phyloP scores from a whole-genome alignment of 371 early-diverging fungal genomes.

The Mortierella sp. region DNA sequence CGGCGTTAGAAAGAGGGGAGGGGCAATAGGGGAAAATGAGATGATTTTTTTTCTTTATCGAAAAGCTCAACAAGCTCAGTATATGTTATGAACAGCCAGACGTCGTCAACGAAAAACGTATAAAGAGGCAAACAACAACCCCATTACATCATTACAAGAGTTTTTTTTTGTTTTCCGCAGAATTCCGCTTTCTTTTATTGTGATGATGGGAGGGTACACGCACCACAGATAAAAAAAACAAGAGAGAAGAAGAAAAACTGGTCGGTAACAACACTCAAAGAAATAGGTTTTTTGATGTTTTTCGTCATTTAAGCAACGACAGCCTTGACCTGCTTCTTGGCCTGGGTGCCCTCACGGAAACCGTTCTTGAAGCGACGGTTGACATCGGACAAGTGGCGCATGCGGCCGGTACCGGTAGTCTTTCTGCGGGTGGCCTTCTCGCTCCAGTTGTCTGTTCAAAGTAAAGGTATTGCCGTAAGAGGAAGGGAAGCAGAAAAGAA shows the following conservation, averaged over 20 bases:
- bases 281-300: slow-evolving; percentile 13
- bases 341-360: slow-evolving; percentile 91
- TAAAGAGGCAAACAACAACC: not conserved
- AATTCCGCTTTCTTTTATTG: slow-evolving; percentile 6
- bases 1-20: not conserved
- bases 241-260: not conserved
- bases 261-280: slow-evolving; percentile 5
- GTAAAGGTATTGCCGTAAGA: not conserved
- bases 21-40: not conserved
- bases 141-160: not conserved
- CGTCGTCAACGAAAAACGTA: not conserved
- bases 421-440: slow-evolving; percentile 98
- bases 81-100: not conserved
- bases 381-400: slow-evolving; percentile 96
- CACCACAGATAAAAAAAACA: slow-evolving; percentile 2
- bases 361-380: slow-evolving; percentile 97
- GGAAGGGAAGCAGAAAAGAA: not conserved
- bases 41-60: not conserved
- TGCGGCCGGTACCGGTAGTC: slow-evolving; percentile 99
- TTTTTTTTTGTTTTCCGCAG: not conserved
- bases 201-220: not conserved
- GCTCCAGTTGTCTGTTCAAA: slow-evolving; percentile 88
- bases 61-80: not conserved
- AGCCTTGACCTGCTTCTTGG: slow-evolving; percentile 68
- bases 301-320: slow-evolving; percentile 59